Percentiles rank a stretch among this genome's conserved stretches.
Conservation (phyloP, 257 asterid species). For the Solanum paucissectum region DNA sequence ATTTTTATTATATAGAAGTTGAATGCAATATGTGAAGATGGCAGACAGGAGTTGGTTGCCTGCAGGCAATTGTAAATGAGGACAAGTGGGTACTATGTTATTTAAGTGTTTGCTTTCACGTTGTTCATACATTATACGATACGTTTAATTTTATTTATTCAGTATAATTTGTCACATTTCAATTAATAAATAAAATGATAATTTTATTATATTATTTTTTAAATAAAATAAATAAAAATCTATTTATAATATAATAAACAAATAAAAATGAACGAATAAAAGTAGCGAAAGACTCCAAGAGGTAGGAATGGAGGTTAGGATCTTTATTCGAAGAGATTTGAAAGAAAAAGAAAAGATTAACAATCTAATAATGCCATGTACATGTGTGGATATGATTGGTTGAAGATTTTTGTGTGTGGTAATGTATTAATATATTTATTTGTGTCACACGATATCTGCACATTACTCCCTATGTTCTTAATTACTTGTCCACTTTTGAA, state of each 20-base stretch:
- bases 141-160: no score
- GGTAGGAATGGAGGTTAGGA: background rate
- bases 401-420: background rate
- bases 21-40: background rate
- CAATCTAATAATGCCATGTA: no score
- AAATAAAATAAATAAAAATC: no score
- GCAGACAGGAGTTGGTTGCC: background rate
- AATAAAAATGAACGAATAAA: no score
- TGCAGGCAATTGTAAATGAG: background rate
- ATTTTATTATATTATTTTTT: no score
- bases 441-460: background rate
- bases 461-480: background rate
- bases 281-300: no score
- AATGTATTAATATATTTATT: background rate
- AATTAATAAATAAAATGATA: no score
- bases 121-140: background rate
- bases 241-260: no score
- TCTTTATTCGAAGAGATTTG: background rate
- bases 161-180: no score
- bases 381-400: background rate
- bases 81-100: background rate
- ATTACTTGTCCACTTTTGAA: no score
- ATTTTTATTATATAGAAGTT: background rate
- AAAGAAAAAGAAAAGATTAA: no score
- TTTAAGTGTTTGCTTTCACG: background rate